These are phyloP conservation scores for Trametes sanguinea DNA, from an alignment of 768 basidiomycete genomes.

Conservation along the genomic window DNA sequence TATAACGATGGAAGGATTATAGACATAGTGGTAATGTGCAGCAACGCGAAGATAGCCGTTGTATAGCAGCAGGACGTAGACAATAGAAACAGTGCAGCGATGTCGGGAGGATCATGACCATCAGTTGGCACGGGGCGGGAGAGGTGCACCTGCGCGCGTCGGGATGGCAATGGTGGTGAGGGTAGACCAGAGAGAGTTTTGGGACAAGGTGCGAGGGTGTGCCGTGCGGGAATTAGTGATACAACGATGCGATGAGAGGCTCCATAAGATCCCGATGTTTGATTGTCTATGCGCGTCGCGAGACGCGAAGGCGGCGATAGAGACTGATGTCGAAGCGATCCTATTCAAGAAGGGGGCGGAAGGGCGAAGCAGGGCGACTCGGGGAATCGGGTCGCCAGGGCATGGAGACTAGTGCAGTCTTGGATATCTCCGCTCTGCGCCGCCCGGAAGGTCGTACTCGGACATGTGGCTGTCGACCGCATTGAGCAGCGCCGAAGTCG, in stretches of 20 bases:
- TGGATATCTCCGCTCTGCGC: constrained; percentile 23
- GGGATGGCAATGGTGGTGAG: neutral
- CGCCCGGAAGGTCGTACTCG: constrained; percentile 18
- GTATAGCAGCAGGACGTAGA: neutral
- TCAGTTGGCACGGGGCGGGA: neutral
- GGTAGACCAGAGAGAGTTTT: neutral
- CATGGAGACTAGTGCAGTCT: constrained; percentile 20
- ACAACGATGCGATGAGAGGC: constrained; percentile 17
- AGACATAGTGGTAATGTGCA: neutral
- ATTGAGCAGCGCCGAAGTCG: constrained; percentile 11
- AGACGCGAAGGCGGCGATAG: neutral
- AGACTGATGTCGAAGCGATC: neutral
- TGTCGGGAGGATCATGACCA: too few species aligned
- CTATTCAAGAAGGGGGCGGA: neutral
- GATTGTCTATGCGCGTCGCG: constrained; percentile 12
- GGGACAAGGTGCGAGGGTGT: neutral
- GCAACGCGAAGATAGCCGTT: neutral
- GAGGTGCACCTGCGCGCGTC: neutral
- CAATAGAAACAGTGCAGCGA: neutral
- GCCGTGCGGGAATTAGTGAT: constrained; percentile 14
- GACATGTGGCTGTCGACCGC: constrained; percentile 7
- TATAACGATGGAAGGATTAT: neutral
- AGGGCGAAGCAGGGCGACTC: neutral
- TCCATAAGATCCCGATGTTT: constrained; percentile 14
- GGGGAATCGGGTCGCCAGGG: neutral